Evolutionary conservation across 1,139 yeast genomes (phyloP).

Genomic region (Taphrina wiesneri): DNA sequence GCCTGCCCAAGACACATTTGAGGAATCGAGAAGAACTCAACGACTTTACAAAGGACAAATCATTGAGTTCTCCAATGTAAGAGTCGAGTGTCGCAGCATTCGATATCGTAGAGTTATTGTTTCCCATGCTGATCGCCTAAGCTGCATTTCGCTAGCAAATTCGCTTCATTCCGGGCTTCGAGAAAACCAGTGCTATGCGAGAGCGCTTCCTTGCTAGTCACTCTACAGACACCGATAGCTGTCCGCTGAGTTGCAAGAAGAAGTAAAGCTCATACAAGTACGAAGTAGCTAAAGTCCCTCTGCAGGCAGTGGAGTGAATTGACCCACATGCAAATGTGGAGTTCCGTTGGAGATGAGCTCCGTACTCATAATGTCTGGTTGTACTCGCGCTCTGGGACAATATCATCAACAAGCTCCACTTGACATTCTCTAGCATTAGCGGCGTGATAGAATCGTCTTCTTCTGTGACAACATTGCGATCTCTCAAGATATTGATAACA

Average conservation of each 20-base stretch:
- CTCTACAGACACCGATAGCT: neutral
- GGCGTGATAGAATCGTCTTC: neutral
- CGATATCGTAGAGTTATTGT: constrained; percentile 65
- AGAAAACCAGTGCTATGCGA: neutral
- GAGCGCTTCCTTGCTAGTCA: neutral
- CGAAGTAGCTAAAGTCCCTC: neutral
- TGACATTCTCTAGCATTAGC: neutral
- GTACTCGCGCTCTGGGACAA: neutral
- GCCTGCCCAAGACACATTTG: constrained; percentile 73
- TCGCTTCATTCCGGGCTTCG: neutral
- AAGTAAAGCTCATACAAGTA: too few relatives aligned
- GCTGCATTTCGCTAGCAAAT: neutral
- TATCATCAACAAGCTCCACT: neutral
- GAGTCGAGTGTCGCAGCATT: constrained; percentile 91
- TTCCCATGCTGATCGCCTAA: constrained; percentile 12
- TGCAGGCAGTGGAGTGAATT: neutral
- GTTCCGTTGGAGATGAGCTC: neutral
- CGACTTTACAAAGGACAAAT: constrained; percentile 70
- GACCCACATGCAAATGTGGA: neutral
- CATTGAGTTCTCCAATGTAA: constrained; percentile 74
- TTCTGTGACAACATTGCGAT: neutral
- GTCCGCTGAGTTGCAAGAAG: too few relatives aligned
- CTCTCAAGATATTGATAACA: too few relatives aligned
- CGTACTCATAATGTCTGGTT: neutral
- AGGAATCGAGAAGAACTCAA: constrained; percentile 76